Evolutionary conservation across 305 asterid genomes (phyloP).

Genomic region (Solanum hybrid): DNA sequence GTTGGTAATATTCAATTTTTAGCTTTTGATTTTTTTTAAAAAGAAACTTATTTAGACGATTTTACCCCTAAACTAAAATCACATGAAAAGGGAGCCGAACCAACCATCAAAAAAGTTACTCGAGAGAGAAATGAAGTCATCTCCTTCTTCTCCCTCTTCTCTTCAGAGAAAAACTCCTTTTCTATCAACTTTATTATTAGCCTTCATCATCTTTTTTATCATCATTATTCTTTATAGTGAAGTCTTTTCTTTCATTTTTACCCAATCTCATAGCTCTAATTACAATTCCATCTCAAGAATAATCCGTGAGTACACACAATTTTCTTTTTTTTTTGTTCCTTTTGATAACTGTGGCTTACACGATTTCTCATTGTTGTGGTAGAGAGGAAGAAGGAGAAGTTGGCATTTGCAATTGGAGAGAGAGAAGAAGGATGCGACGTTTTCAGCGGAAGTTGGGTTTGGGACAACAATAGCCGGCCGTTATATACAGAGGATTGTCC

Average conservation of each 20-base stretch:
- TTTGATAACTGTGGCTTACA: background rate
- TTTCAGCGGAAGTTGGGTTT: slow-evolving; percentile 23
- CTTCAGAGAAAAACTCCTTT: slow-evolving; percentile 50
- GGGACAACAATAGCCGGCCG: slow-evolving; percentile 12
- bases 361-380: background rate
- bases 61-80: background rate
- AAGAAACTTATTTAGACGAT: background rate
- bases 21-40: background rate
- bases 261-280: slow-evolving; percentile 25
- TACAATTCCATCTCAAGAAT: slow-evolving; percentile 16
- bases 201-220: slow-evolving; percentile 40
- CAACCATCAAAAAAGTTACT: background rate
- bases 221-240: slow-evolving; percentile 56
- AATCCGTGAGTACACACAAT: slow-evolving; percentile 10
- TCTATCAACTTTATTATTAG: slow-evolving; percentile 41
- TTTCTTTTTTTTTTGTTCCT: background rate
- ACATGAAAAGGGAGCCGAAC: background rate
- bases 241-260: slow-evolving; percentile 41
- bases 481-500: slow-evolving; percentile 18
- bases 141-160: slow-evolving; percentile 23
- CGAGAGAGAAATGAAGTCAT: slow-evolving; percentile 23
- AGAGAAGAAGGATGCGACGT: slow-evolving; percentile 14
- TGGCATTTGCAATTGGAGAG: slow-evolving; percentile 14
- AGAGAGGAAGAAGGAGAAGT: background rate
- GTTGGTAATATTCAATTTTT: background rate